phyloP scores from a whole-genome alignment of 2,329 filamentous ascomycete genomes.

The Claviceps pusilla region DNA sequence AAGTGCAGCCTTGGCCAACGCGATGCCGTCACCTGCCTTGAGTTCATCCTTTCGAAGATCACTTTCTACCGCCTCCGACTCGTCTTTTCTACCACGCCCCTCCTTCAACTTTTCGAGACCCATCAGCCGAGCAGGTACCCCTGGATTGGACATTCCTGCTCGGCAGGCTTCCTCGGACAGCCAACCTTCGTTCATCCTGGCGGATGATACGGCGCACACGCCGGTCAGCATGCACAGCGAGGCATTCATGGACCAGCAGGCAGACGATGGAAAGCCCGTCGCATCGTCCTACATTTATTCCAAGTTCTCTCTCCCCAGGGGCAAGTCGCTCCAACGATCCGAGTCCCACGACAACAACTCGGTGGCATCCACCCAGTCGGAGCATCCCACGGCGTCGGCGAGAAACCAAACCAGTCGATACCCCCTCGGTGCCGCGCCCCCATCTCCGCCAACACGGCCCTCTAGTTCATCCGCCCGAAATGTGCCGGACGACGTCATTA shows the following conservation, averaged over 20 bases:
- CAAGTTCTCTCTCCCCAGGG: conserved; percentile 69
- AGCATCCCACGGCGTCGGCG: conserved; percentile 33
- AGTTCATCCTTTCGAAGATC: conserved; percentile 53
- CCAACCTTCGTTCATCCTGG: conserved; percentile 46
- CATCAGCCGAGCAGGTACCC: conserved; percentile 56
- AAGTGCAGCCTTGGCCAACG: conserved; percentile 35
- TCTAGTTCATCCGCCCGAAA: conserved; percentile 36
- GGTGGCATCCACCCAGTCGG: conserved; percentile 45
- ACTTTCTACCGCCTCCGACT: conserved; percentile 72
- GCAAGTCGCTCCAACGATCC: conserved; percentile 59
- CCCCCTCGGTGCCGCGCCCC: conserved; percentile 35
- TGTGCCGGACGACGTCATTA: conserved; percentile 22
- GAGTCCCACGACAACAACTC: conserved; percentile 41
- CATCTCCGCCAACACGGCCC: conserved; percentile 46
- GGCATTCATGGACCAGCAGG: conserved; percentile 40
- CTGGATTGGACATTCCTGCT: conserved; percentile 40
- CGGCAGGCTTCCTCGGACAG: conserved; percentile 53
- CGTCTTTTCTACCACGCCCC: conserved; percentile 56
- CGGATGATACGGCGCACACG: conserved; percentile 51
- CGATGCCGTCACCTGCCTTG: conserved; percentile 40
- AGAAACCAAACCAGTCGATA: conserved; percentile 27
- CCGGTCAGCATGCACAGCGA: conserved; percentile 61
- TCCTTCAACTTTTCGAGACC: conserved; percentile 92
- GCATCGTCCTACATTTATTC: conserved; percentile 73
- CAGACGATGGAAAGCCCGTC: conserved; percentile 32